A percentile compares a stretch with the other conserved stretches of the same genome.
Conservation (phyloP, 2,329 filamentous ascomycete genomes). For the Stylonectria norvegica region DNA sequence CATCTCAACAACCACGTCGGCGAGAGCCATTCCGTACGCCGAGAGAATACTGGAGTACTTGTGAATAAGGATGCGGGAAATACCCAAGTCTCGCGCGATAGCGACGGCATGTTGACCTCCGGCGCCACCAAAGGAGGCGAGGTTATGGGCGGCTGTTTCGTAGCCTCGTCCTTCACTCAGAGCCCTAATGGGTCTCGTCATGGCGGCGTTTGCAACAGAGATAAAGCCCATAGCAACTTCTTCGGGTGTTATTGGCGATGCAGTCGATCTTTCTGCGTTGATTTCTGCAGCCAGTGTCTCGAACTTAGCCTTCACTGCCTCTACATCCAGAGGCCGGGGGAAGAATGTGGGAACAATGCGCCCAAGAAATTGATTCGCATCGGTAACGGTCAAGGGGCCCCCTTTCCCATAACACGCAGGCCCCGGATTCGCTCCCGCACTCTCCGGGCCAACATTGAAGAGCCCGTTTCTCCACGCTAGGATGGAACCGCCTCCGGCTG, state of each 20-base stretch:
- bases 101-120: conserved; percentile 45
- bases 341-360: conserved; percentile 60
- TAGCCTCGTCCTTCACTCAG: conserved; percentile 29
- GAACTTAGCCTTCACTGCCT: conserved; percentile 39
- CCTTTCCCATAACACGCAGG: conserved; percentile 70
- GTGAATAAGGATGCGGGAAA: conserved; percentile 41
- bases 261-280: conserved; percentile 22
- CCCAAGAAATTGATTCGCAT: conserved; percentile 68
- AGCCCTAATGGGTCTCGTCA: conserved; percentile 64
- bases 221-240: conserved; percentile 65
- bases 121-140: conserved; percentile 33
- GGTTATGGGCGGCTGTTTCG: conserved; percentile 22
- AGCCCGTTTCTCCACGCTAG: conserved; percentile 68
- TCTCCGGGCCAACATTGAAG: conserved; percentile 68
- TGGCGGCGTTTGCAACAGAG: conserved; percentile 70
- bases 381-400: conserved; percentile 68
- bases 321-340: conserved; percentile 45
- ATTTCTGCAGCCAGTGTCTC: conserved; percentile 33
- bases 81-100: conserved; percentile 42
- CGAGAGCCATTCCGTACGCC: conserved; percentile 45
- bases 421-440: conserved; percentile 68
- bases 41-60: conserved; percentile 45
- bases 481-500: conserved; percentile 47
- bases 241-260: conserved; percentile 18
- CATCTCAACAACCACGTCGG: conserved; percentile 42